Percentiles rank a stretch among this genome's conserved stretches.
These are phyloP conservation scores for Daldinia childiae DNA, from an alignment of 495 filamentous ascomycete genomes.

Conservation along the genomic window DNA sequence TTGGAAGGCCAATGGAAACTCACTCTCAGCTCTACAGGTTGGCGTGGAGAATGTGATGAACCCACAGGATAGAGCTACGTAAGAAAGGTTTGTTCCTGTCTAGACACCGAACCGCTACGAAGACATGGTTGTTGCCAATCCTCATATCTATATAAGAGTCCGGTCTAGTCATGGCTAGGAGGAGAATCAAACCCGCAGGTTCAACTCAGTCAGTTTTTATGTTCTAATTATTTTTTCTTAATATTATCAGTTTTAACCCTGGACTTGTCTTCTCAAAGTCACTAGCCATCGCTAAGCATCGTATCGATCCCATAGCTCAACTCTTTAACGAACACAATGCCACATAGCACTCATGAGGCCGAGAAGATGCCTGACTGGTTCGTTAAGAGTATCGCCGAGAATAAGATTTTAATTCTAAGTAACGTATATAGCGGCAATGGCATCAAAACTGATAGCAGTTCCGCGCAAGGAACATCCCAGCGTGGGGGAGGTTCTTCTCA, in stretches of 20 bases:
- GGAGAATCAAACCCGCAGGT: constrained; percentile 12
- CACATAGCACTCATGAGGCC: constrained; percentile 38
- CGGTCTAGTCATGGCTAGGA: not conserved
- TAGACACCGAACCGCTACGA: constrained; percentile 3
- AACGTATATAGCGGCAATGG: constrained; percentile 27
- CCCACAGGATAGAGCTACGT: constrained; percentile 9
- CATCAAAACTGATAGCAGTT: not conserved
- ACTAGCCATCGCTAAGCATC: not conserved
- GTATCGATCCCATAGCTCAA: not conserved
- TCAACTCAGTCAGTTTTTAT: constrained; percentile 31
- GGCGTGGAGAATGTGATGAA: constrained; percentile 12
- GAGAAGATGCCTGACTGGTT: constrained; percentile 33
- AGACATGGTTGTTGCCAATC: constrained; percentile 9
- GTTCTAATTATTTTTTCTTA: constrained; percentile 3
- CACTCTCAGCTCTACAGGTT: constrained; percentile 8
- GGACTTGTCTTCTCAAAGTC: not conserved
- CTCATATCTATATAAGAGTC: constrained; percentile 32
- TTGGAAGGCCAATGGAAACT: constrained; percentile 24
- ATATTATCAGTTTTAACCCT: not conserved
- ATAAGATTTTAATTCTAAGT: constrained; percentile 18
- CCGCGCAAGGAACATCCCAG: constrained; percentile 17
- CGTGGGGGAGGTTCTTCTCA: constrained; percentile 20
- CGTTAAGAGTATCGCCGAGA: constrained; percentile 28
- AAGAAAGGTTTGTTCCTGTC: not conserved
- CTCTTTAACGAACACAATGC: constrained; percentile 29